Evolutionary conservation across 2,329 filamentous ascomycete species (phyloP).

Genomic region (Colletotrichum tanaceti): DNA sequence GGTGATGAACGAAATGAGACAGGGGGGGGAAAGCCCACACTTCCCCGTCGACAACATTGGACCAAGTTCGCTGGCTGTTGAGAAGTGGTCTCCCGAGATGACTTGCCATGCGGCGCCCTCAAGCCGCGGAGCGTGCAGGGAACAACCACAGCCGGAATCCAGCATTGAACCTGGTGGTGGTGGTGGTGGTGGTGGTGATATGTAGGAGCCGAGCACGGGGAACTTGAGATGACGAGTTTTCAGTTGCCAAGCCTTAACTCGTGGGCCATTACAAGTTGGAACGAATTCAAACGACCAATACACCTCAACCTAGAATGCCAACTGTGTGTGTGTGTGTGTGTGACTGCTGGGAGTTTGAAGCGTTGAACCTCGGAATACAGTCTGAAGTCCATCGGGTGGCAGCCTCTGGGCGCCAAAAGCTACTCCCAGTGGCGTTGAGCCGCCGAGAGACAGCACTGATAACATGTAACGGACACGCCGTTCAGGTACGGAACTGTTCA

Average conservation of each 20-base stretch:
- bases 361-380: no score
- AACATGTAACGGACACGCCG: no score
- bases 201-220: neutral
- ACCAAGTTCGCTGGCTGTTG: neutral
- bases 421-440: no score
- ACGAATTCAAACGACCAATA: neutral
- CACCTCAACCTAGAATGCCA: neutral
- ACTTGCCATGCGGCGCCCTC: neutral
- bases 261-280: neutral
- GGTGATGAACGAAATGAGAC: neutral
- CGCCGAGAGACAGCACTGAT: no score
- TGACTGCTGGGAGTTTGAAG: neutral
- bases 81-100: neutral
- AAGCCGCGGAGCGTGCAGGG: conserved; percentile 4
- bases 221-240: neutral
- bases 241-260: conserved; percentile 3
- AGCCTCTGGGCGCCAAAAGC: no score
- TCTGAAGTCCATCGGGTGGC: no score
- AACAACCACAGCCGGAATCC: conserved; percentile 1
- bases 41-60: neutral
- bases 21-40: no score
- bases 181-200: no score
- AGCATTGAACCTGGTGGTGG: no score
- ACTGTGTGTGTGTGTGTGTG: no score
- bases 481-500: no score